phyloP scores from a whole-genome alignment of 495 filamentous ascomycete species.

The Podospora didyma region DNA sequence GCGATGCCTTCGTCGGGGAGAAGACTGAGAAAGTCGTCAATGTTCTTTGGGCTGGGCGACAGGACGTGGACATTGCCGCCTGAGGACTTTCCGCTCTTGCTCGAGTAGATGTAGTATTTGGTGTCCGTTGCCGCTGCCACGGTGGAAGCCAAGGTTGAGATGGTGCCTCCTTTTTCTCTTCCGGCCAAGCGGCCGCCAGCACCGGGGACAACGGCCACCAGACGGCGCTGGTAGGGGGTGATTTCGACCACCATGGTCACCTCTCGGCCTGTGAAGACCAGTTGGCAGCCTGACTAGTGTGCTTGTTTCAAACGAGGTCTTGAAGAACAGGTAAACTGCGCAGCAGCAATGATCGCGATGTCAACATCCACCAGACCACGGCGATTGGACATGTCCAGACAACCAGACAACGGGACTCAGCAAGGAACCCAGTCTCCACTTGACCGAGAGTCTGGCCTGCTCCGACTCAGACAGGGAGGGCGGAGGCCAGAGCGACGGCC shows the following conservation, averaged over 20 bases:
- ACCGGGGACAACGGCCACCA: not conserved
- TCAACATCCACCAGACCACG: no score
- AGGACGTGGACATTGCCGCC: not conserved
- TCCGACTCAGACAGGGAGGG: no score
- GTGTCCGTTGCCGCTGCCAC: not conserved
- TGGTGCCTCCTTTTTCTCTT: not conserved
- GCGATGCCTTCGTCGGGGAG: not conserved
- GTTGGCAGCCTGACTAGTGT: no score
- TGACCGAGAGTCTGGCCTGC: no score
- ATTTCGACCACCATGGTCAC: not conserved
- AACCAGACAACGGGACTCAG: no score
- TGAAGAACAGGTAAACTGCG: no score
- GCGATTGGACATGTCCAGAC: no score
- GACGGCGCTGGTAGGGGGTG: not conserved
- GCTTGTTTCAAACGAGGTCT: no score
- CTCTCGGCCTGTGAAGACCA: no score
- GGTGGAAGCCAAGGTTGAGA: not conserved
- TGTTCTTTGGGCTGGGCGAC: not conserved
- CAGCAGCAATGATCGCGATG: no score
- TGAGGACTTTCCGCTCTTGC: not conserved
- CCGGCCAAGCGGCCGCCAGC: not conserved
- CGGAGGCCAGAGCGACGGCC: no score
- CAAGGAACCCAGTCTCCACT: no score
- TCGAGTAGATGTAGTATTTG: not conserved
- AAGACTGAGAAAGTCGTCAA: not conserved